These are phyloP conservation scores for Hevea brasiliensis DNA, from an alignment of 345 rosid species.

Conservation along the genomic window DNA sequence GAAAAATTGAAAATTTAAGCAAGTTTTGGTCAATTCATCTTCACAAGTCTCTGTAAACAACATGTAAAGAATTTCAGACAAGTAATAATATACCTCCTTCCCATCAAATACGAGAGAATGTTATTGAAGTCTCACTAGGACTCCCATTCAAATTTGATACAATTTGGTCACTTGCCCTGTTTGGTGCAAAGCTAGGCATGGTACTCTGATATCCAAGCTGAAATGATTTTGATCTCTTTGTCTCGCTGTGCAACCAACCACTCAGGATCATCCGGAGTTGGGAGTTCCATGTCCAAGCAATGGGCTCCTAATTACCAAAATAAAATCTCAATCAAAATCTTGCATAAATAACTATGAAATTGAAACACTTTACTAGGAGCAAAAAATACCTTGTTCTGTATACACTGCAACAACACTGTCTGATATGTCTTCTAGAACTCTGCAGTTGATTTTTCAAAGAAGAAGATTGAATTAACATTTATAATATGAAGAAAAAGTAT, in stretches of 20 bases:
- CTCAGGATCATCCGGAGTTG: too few relatives aligned
- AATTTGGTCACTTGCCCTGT: too few relatives aligned
- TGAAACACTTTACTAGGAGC: neutral
- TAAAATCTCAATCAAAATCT: neutral
- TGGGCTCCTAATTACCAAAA: conserved; percentile 40
- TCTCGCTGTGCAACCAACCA: conserved; percentile 34
- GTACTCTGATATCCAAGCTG: conserved; percentile 39
- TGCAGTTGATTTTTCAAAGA: conserved; percentile 7
- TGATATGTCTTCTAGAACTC: conserved; percentile 47
- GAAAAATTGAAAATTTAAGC: too few relatives aligned
- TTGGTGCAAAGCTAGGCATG: conserved; percentile 10
- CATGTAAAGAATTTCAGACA: too few relatives aligned
- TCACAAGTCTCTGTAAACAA: too few relatives aligned
- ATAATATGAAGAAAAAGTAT: too few relatives aligned
- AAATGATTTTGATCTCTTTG: conserved; percentile 37
- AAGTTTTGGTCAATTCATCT: too few relatives aligned
- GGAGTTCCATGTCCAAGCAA: conserved; percentile 29
- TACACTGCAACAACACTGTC: conserved; percentile 39
- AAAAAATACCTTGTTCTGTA: conserved; percentile 30
- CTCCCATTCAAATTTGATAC: too few relatives aligned
- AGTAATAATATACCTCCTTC: too few relatives aligned
- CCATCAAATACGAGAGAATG: too few relatives aligned
- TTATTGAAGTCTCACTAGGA: too few relatives aligned
- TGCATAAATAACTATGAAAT: neutral
- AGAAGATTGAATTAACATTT: neutral